Base-by-base conservation (phyloP, 805 yeast genomes). In the Starmerella davenportii region DNA sequence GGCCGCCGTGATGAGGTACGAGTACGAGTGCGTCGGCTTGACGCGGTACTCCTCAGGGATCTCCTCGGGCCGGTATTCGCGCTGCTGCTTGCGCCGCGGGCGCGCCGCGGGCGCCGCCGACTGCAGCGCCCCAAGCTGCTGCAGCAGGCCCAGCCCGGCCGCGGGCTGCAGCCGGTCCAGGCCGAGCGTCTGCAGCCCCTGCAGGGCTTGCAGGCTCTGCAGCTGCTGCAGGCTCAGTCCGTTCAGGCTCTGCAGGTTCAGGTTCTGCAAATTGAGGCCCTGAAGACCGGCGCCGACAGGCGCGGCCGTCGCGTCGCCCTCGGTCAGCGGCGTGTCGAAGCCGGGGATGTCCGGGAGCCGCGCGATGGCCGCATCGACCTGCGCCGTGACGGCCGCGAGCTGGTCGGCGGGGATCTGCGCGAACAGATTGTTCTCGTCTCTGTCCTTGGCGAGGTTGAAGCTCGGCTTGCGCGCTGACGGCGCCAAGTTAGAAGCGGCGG, bases 1-100 rank as follows among this genome's bases (percentile, higher is more conserved):
- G 40, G 93, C 85, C 5, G 76, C 73, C 3, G 87, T 76, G 30
- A 90, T 77, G 51, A 90, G 64, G 31, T 76, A 73, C 16, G 92
- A 80, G 54, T 80, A 79, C 1, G 93, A 77, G 37, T 74, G 66
- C 9, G 75, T 67, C 1, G 98, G 98, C 55, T 87, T 90, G 11
- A 74, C 68, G 48, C 94, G 68, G 56, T 71, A 82, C 57, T 79
- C 82, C 41, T 71, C 79, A 1, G 96, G 98, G 35, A 87, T 82
- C 50, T 84, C 95, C 39, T 82, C 93, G 16, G 75, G 60, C 2
- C 74, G 64, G 53, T 79, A 84, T 29, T 72, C 68, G 4, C 65
- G 66, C 55, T 64, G 71, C 28, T 68, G 60, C 35, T 62, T 65
- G 42, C 69, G 44, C 36, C 40, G 40, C 35, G 27, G 43, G 18